Base-by-base conservation (phyloP, 1,284 basidiomycete species). In the Tylopilus sp. region DNA sequence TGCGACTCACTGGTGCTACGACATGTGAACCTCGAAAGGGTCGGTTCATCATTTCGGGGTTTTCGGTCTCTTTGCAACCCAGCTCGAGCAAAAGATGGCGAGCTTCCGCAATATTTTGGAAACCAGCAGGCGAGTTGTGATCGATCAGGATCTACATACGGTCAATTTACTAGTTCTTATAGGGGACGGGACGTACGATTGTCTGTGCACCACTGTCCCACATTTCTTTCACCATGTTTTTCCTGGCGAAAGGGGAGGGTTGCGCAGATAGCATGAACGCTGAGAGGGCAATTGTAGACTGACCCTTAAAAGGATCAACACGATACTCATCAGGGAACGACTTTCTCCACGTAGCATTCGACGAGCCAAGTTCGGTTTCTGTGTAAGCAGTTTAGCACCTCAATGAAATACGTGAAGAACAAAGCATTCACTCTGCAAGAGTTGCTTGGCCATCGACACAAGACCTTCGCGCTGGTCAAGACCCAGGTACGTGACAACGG, bases 161-260 rank as follows among this genome's bases (percentile, higher is more conserved):
- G 46, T 60, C 33, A 56, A 48, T 24, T 44, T 20, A 7, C 35
- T 44, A 28, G 15, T 48, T 28, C 57, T 57, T 46, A 55, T 49
- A 35, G 50, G 44, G 59, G 55, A 53, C 61, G 26, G 35, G 15
- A 62, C 76, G 58, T 60, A 91, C 88, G 44, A 94, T 82, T 14
- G 82, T 79, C 59, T 87, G 80, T 30, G 92, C 92, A 29, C 88
- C 90, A 57, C 88, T 91, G 44, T 89, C 77, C 93, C 93, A 96
- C 77, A 95, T 88, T 59, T 90, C 81, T 59, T 85, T 82, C 7
- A 94, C 77, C 38, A 91, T 67, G 4, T 77, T 72, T 67, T 83
- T 85, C 43, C 88, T 80, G 6, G 82, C 77, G 8, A 80, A 59
- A 37, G 81, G 69, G 10, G 77, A 84, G 2, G 82, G 73, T 14